A percentile compares a stretch with the other conserved stretches of the same genome.
Evolutionary conservation across 2,329 filamentous ascomycete species (phyloP).

Genomic region (Chalara sp.): DNA sequence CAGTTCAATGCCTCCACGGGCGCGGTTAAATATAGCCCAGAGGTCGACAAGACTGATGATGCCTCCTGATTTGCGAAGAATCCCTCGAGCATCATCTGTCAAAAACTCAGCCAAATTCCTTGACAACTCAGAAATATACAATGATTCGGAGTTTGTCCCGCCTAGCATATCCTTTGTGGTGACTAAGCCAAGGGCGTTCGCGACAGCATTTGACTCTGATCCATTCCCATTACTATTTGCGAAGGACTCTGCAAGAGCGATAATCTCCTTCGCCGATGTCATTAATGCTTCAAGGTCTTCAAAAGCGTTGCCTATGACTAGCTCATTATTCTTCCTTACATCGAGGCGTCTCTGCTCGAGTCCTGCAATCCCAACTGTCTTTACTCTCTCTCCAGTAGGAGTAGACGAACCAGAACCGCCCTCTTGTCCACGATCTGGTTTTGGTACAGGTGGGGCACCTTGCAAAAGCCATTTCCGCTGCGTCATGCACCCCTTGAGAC

Average conservation of each 20-base stretch:
- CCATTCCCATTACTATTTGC: slow-evolving; percentile 53
- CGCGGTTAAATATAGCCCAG: slow-evolving; percentile 92
- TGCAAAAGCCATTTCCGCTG: slow-evolving; percentile 95
- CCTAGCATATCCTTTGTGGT: slow-evolving; percentile 92
- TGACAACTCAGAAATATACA: slow-evolving; percentile 84
- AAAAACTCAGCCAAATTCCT: slow-evolving; percentile 83
- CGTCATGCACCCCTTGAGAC: slow-evolving; percentile 78
- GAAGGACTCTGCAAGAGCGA: slow-evolving; percentile 86
- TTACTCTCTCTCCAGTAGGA: slow-evolving; percentile 34
- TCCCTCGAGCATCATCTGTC: slow-evolving; percentile 73
- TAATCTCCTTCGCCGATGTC: slow-evolving; percentile 94
- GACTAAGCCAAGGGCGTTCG: slow-evolving; percentile 77
- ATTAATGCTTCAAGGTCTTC: slow-evolving; percentile 95
- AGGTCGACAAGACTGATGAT: slow-evolving; percentile 87
- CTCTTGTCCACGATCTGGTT: slow-evolving; percentile 38
- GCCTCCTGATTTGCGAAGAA: slow-evolving; percentile 73
- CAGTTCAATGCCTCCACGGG: slow-evolving; percentile 86
- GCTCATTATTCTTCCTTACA: slow-evolving; percentile 84
- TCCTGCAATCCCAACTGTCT: slow-evolving; percentile 82
- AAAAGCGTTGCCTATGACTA: slow-evolving; percentile 88
- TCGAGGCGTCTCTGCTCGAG: slow-evolving; percentile 81
- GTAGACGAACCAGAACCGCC: slow-evolving; percentile 30
- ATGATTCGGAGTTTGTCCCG: slow-evolving; percentile 63
- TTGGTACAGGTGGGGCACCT: slow-evolving; percentile 80
- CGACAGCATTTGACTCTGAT: slow-evolving; percentile 66